These are phyloP conservation scores for Pogostemon cablin DNA, from an alignment of 257 asterid genomes.

Conservation along the genomic window DNA sequence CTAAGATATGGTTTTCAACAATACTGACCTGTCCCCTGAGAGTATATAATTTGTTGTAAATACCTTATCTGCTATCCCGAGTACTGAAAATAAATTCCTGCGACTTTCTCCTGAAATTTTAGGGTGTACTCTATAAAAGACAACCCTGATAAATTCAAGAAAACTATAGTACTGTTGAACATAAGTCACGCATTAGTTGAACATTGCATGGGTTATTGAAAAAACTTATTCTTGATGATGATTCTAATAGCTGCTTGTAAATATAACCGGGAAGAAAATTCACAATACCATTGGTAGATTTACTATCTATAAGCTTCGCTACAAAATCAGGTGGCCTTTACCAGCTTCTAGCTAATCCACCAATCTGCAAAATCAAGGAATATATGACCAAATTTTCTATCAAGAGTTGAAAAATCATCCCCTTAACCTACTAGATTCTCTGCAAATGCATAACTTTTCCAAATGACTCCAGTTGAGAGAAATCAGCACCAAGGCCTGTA, in stretches of 20 bases:
- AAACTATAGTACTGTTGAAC: too few species aligned
- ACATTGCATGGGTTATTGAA: neutral
- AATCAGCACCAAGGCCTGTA: constrained; percentile 93
- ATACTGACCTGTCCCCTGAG: constrained; percentile 92
- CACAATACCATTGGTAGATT: constrained; percentile 71
- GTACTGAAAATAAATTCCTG: constrained; percentile 77
- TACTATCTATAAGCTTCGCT: constrained; percentile 80
- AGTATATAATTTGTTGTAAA: constrained; percentile 87
- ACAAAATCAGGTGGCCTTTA: constrained; percentile 89
- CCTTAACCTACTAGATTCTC: constrained; percentile 71
- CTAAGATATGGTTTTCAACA: constrained; percentile 8
- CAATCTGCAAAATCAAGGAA: constrained; percentile 50
- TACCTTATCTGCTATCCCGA: constrained; percentile 84
- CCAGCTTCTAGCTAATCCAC: constrained; percentile 98
- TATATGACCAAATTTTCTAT: neutral
- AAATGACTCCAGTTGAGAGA: constrained; percentile 90
- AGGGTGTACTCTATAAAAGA: constrained; percentile 91
- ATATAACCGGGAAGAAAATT: too few species aligned
- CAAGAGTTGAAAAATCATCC: neutral
- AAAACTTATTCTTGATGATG: neutral
- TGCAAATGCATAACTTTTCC: constrained; percentile 95
- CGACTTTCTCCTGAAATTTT: constrained; percentile 83
- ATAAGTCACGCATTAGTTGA: neutral
- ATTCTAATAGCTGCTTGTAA: constrained; percentile 7
- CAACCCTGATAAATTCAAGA: constrained; percentile 51